Evolutionary conservation across 163 green algal species (phyloP).

Genomic region (Chlamydomonas reinhardtii): DNA sequence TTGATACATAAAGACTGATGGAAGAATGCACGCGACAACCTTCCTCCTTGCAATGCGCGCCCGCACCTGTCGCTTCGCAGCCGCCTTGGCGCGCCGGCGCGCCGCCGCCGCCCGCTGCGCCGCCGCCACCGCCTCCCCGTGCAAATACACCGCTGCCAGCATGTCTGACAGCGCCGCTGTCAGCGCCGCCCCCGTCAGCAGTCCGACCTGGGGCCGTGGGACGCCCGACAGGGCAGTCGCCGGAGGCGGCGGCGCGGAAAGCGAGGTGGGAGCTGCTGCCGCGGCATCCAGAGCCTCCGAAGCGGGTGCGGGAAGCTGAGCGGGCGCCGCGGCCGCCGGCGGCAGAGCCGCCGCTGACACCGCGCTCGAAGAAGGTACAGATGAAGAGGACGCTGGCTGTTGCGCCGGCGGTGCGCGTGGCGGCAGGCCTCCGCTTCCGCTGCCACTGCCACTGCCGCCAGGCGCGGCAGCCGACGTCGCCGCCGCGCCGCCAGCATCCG

Average conservation of each 20-base stretch:
- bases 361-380: background rate
- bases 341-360: background rate
- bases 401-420: background rate
- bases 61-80: too few relatives aligned
- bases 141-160: slow-evolving; percentile 6
- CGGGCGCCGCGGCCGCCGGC: background rate
- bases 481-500: background rate
- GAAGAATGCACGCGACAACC: too few relatives aligned
- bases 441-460: background rate
- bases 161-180: slow-evolving; percentile 29
- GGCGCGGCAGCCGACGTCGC: background rate
- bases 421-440: background rate
- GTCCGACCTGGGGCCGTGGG: too few relatives aligned
- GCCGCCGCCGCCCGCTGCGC: background rate
- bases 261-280: background rate
- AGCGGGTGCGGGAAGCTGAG: background rate
- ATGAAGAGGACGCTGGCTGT: too few relatives aligned
- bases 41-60: too few relatives aligned
- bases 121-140: background rate
- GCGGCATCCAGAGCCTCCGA: too few relatives aligned
- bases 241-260: background rate
- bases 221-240: background rate
- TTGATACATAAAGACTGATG: too few relatives aligned
- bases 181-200: background rate
- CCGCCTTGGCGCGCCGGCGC: background rate